phyloP scores from a whole-genome alignment of 2,329 filamentous ascomycete species.

The Botrytis tulipae region DNA sequence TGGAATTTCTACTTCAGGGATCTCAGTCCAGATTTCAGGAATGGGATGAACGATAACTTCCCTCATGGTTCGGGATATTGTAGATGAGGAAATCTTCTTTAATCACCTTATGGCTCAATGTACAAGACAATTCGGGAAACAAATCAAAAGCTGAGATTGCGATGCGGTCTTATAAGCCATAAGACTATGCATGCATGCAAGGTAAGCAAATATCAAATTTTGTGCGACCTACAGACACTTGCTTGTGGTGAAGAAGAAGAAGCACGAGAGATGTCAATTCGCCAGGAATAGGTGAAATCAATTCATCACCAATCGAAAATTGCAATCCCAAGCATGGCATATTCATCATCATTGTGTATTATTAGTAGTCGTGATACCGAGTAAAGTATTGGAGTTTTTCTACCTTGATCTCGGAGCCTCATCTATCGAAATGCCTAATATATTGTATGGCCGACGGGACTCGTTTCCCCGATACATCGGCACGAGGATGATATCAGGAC shows the following conservation, averaged over 20 bases:
- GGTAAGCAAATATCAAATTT: not conserved
- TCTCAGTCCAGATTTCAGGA: constrained; percentile 24
- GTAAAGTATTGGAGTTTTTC: not conserved
- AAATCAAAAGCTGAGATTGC: not conserved
- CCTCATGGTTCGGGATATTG: constrained; percentile 26
- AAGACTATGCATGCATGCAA: not conserved
- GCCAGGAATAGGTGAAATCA: not conserved
- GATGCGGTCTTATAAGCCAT: not conserved
- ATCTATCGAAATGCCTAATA: not conserved
- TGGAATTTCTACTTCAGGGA: constrained; percentile 29
- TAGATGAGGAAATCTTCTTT: not conserved
- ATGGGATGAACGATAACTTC: constrained; percentile 29
- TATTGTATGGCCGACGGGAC: not conserved
- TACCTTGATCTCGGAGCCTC: not conserved
- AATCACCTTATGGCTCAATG: not conserved
- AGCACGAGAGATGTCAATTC: not conserved
- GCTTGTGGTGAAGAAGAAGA: not conserved
- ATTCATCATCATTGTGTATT: not conserved
- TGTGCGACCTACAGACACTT: not conserved
- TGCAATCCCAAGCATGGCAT: not conserved
- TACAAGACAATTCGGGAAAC: not conserved
- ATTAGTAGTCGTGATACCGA: not conserved
- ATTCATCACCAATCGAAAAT: not conserved
- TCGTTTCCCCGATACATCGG: not conserved
- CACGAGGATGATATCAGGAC: not conserved